Conservation (phyloP, 2,329 filamentous ascomycete species). For the Apiospora phragmitis region DNA sequence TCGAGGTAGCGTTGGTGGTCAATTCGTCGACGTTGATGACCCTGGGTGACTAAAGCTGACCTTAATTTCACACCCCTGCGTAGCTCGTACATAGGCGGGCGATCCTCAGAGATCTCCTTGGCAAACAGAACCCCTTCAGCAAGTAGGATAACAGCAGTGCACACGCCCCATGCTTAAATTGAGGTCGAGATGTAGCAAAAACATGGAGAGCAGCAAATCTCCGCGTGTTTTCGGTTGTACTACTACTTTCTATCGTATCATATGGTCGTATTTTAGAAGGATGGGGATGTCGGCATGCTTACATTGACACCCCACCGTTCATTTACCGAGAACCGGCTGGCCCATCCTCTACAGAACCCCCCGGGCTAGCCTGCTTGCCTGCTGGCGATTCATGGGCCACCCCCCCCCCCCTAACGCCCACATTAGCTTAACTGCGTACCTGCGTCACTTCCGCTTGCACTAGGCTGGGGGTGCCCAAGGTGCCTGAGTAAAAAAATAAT, state of each 20-base stretch:
- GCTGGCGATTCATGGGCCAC: background rate
- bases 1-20: background rate
- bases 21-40: background rate
- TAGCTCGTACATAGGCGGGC: background rate
- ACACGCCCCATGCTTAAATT: background rate
- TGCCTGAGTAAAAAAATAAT: background rate
- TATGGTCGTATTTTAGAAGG: background rate
- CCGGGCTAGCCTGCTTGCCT: background rate
- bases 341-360: background rate
- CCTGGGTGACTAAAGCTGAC: background rate
- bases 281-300: background rate
- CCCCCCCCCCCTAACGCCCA: background rate
- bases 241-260: background rate
- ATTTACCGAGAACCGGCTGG: conserved; percentile 1
- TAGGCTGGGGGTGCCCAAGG: background rate
- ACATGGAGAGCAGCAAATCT: conserved; percentile 6
- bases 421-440: conserved; percentile 5
- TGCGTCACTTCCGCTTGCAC: background rate
- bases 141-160: background rate
- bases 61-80: conserved; percentile 7
- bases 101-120: background rate
- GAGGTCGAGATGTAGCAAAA: background rate
- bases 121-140: background rate
- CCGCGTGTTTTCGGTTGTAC: background rate
- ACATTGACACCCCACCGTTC: conserved; percentile 6